These are phyloP conservation scores for Quercus aquifolioides DNA, from an alignment of 306 rosid species.

Conservation along the genomic window DNA sequence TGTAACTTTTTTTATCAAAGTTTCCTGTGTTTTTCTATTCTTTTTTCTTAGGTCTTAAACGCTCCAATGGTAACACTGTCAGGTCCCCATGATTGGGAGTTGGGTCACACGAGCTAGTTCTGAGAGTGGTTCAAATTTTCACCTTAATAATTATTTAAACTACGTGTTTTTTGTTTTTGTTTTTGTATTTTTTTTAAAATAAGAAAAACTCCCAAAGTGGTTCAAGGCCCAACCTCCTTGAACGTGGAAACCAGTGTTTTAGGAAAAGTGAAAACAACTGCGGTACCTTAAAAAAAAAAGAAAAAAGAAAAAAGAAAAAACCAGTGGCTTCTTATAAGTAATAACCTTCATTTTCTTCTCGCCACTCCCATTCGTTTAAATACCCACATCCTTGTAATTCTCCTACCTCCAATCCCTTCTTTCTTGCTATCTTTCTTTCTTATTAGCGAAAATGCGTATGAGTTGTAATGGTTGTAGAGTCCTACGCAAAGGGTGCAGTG, in stretches of 20 bases:
- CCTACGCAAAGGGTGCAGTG: constrained; percentile 87
- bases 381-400: constrained; percentile 5
- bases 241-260: constrained; percentile 57
- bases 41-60: neutral
- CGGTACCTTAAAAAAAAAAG: constrained; percentile 17
- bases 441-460: constrained; percentile 75
- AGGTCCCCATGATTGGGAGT: constrained; percentile 32
- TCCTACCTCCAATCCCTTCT: neutral
- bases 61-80: constrained; percentile 26
- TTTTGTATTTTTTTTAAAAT: neutral
- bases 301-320: constrained; percentile 7
- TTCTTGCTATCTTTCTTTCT: neutral
- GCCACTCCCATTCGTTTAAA: constrained; percentile 12
- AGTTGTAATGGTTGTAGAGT: constrained; percentile 95
- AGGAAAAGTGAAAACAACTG: constrained; percentile 36
- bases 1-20: neutral
- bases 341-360: neutral
- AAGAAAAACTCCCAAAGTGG: constrained; percentile 16
- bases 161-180: neutral
- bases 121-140: neutral
- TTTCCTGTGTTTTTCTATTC: too few species aligned
- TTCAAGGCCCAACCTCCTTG: constrained; percentile 38
- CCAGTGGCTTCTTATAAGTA: constrained; percentile 46
- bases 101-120: neutral
- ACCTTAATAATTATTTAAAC: too few species aligned